Base-by-base conservation (phyloP, 805 yeast genomes). In the Sugiyamaella americana region DNA sequence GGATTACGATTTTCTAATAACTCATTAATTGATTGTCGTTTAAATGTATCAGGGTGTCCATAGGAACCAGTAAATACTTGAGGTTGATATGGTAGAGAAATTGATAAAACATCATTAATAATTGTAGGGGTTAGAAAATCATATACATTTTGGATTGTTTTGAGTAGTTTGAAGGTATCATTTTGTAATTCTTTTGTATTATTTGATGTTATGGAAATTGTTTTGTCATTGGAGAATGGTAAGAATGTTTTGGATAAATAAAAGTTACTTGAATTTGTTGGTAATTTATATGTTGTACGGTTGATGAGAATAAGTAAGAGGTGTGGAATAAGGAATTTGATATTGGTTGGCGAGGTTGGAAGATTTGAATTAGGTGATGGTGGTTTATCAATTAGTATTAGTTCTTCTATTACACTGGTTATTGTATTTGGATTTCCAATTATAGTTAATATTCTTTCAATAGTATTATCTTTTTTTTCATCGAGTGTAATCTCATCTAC, bases 41-140 rank as follows among this genome's bases (percentile, higher is more conserved):
- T 46, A 42, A 55, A 54, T 18, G 52, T 48, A 20, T 46, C 53
- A 4, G 59, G 58, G 24, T 50, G 54, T 3, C 59, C 59, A 22
- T 52, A 47, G 5, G 47, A 43, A 1, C 59, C 59, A 1, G 47
- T 43, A 2, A 52, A 44, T 4, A 51, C 32, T 18, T 24, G n/a
- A 10, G 59, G 56, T 2, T 21, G 26, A 41, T 47, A 54, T 2
- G 36, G 43, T 5, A 46, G 13, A 18, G 32, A 26, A 8, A 13
- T 26, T 8, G 32, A 26, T 8, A 26, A 8, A 13, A 26, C 11
- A 8, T 26, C 32, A 26, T 13, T 13, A 13, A 26, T 26, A 8
- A 13, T 26, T 35, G n/a, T 5, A 21, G 37, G 37, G 8, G 20
- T 13, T 18, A 10, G 6, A 8, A 11, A 5, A 21, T 35, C 10